Percentiles rank a stretch among this genome's conserved stretches.
Evolutionary conservation across 441 rosid genomes (phyloP).

Genomic region (Corymbia citriodora): DNA sequence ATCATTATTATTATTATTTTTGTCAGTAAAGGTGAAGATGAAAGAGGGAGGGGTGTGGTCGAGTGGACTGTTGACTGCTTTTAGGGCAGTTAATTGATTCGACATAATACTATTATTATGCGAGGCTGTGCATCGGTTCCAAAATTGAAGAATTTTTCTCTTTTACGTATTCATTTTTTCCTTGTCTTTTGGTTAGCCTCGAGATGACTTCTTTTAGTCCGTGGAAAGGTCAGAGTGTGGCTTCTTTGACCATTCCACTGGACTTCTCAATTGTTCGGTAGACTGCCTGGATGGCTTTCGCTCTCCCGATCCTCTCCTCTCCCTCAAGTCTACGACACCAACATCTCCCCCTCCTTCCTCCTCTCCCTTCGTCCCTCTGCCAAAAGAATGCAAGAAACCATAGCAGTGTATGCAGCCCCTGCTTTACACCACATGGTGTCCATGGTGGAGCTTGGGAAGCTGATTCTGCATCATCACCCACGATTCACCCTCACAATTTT

Average conservation of each 20-base stretch:
- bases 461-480: neutral
- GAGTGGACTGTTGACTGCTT: neutral
- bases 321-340: neutral
- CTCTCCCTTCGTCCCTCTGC: neutral
- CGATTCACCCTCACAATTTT: neutral
- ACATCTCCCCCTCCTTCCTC: neutral
- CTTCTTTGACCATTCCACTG: neutral
- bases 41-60: neutral
- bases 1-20: neutral
- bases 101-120: neutral
- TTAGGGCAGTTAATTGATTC: neutral
- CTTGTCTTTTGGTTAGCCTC: neutral
- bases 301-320: neutral
- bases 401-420: conserved; percentile 4
- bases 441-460: conserved; percentile 11
- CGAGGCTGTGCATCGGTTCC: neutral
- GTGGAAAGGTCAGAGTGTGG: neutral
- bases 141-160: neutral
- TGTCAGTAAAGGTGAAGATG: neutral
- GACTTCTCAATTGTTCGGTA: neutral
- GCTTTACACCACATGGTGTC: conserved; percentile 5
- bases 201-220: neutral
- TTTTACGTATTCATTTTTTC: neutral
- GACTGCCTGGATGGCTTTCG: neutral
- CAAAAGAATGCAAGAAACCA: conserved; percentile 1